Evolutionary conservation across 495 filamentous ascomycete genomes (phyloP), one percentile per base, ranked within the genome.

Genomic region (Neurospora africana): DNA sequence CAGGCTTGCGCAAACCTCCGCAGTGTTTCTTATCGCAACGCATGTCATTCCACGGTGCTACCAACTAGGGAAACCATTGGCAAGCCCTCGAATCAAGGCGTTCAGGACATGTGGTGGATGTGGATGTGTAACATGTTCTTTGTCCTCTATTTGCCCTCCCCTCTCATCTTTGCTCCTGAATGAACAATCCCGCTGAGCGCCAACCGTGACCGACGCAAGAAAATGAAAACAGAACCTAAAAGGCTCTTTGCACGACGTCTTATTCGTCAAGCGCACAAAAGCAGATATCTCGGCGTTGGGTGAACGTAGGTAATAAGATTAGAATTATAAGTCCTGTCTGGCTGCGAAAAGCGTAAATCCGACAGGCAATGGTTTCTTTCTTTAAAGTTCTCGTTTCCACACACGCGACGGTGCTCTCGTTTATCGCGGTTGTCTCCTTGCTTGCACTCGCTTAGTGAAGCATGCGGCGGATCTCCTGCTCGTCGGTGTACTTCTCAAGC

Each of bases 401-500:
- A 61, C 44, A 53, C 44, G 23, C 53, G 30, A 61, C 30, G 13
- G 23, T 30, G 23, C 13, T 61, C 53, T 35, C 6, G 53, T 19
- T 65, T 27, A 65, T 65, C 53, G 53, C 5, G 53, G 30, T 27
- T 61, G 5, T 61, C 27, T 33, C 27, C 27, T 7, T 33, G 53
- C 53, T 33, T 61, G 27, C 15, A 33, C 27, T 61, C 27, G 53
- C 53, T 33, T 61, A 61, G n/a, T 47, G n/a, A 61, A 65, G 53
- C 95, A 99, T 98, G 72, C 95, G 89, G 67, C 92, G 88, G 74
- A 99, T 98, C 77, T 92, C 84, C 79, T 87, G 91, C 84, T 98
- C 94, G 74, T 90, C 90, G 81, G 85, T 87, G 84, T 95, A 98
- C 83, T 91, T 91, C 70, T 97, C 93, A 74, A 98, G 83, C 7